phyloP scores from a whole-genome alignment of 768 basidiomycete species.

The Phylloporus arenicola region DNA sequence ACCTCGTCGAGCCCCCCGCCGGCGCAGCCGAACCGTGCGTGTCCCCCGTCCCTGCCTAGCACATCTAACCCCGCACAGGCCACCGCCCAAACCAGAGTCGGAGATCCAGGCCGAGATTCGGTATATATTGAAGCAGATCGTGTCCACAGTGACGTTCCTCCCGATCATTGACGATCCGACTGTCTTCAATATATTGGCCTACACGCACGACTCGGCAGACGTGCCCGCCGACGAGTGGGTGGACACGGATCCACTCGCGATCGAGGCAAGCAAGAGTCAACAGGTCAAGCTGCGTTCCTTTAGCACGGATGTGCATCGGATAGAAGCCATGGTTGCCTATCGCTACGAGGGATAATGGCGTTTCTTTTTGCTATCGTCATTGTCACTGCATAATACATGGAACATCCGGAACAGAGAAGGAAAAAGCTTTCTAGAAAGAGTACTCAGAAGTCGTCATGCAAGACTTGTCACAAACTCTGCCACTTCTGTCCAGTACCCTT shows the following conservation, averaged over 20 bases:
- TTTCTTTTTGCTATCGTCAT: not conserved
- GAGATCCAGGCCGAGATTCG: conserved; percentile 98
- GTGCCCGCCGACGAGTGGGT: conserved; percentile 94
- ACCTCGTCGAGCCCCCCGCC: conserved; percentile 63
- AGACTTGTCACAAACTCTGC: conserved; percentile 40
- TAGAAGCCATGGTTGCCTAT: conserved; percentile 98
- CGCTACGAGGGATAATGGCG: conserved; percentile 64
- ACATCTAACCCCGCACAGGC: conserved; percentile 27
- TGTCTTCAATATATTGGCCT: conserved; percentile 96
- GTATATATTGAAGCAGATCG: conserved; percentile 97
- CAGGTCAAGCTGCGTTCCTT: conserved; percentile 94
- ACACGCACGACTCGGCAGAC: conserved; percentile 88
- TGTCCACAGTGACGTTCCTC: conserved; percentile 92
- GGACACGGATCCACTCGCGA: conserved; percentile 87
- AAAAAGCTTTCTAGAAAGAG: not conserved
- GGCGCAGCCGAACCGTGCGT: conserved; percentile 50
- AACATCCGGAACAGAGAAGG: not conserved
- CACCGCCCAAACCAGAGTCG: conserved; percentile 64
- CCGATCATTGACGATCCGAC: conserved; percentile 93
- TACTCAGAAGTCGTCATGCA: conserved; percentile 5
- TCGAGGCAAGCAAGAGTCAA: conserved; percentile 89
- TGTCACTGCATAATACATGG: conserved; percentile 2
- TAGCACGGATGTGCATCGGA: conserved; percentile 95
- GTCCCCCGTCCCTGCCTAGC: not conserved
- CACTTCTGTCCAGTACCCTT: conserved; percentile 51